These are phyloP conservation scores for Amanita inopinata DNA, from an alignment of 768 basidiomycete genomes.

Conservation along the genomic window DNA sequence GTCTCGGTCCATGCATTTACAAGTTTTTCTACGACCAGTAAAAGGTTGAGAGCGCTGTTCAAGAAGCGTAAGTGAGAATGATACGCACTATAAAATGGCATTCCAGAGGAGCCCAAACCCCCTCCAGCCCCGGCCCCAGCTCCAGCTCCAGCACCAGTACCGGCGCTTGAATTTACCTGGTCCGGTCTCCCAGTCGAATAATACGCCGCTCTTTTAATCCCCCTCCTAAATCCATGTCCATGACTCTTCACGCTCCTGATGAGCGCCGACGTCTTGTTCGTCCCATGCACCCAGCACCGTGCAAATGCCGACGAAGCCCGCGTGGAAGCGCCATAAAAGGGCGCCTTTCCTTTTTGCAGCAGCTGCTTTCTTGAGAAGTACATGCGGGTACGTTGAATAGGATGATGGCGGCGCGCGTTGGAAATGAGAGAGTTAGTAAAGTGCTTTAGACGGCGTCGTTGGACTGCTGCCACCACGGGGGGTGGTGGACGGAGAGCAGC, in stretches of 20 bases:
- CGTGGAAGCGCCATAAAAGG: slow-evolving; percentile 36
- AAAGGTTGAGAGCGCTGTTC: slow-evolving; percentile 8
- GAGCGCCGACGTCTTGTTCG: slow-evolving; percentile 42
- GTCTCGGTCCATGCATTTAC: slow-evolving; percentile 77
- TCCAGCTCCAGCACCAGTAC: slow-evolving; percentile 11
- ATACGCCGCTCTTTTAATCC: slow-evolving; percentile 20
- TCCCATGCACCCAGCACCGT: slow-evolving; percentile 43
- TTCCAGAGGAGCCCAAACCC: slow-evolving; percentile 18
- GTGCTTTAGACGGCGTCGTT: neutral
- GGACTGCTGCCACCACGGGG: neutral
- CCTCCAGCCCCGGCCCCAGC: slow-evolving; percentile 15
- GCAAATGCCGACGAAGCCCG: slow-evolving; percentile 28
- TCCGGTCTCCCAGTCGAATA: neutral
- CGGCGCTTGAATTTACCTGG: neutral
- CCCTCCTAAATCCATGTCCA: slow-evolving; percentile 21
- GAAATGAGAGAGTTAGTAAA: neutral
- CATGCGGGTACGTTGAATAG: slow-evolving; percentile 23
- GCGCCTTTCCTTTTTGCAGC: slow-evolving; percentile 35
- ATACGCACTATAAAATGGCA: slow-evolving; percentile 49
- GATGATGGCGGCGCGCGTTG: neutral
- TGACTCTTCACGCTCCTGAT: slow-evolving; percentile 33
- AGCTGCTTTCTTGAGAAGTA: slow-evolving; percentile 43
- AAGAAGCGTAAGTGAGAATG: neutral
- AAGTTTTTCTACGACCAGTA: slow-evolving; percentile 39
- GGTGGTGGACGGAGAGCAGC: neutral